Evolutionary conservation across 306 rosid species (phyloP).

Genomic region (Quercus suber): DNA sequence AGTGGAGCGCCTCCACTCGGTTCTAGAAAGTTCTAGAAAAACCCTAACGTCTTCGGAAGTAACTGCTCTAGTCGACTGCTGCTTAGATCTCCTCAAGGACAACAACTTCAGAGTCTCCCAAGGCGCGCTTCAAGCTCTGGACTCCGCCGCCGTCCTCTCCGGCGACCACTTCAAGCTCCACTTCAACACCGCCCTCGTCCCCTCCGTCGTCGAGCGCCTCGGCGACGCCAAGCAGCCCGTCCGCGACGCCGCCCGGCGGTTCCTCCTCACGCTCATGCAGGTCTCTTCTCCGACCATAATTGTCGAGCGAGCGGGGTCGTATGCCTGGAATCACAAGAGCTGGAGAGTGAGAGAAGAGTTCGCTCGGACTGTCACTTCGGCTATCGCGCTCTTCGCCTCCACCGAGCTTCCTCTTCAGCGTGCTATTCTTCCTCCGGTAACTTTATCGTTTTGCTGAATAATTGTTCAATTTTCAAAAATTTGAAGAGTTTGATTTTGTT

Average conservation of each 20-base stretch:
- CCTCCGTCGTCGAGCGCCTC: slow-evolving; percentile 89
- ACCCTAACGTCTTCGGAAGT: slow-evolving; percentile 72
- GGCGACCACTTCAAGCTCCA: slow-evolving; percentile 94
- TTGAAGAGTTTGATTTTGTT: too few species aligned
- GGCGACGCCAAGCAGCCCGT: slow-evolving; percentile 98
- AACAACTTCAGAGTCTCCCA: slow-evolving; percentile 91
- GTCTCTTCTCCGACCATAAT: slow-evolving; percentile 96
- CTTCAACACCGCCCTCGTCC: slow-evolving; percentile 92
- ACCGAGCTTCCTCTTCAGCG: slow-evolving; percentile 96
- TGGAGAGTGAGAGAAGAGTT: slow-evolving; percentile 99
- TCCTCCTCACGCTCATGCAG: slow-evolving; percentile 98
- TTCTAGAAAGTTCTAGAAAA: slow-evolving; percentile 87
- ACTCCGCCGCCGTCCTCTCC: slow-evolving; percentile 95
- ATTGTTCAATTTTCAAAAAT: too few species aligned
- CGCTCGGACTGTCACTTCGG: slow-evolving; percentile 91
- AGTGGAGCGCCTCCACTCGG: slow-evolving; percentile 87
- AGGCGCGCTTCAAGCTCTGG: slow-evolving; percentile 92
- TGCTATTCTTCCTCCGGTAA: slow-evolving; percentile 86
- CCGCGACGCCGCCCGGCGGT: slow-evolving; percentile 90
- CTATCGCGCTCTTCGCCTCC: slow-evolving; percentile 86
- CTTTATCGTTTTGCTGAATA: slow-evolving; percentile 16
- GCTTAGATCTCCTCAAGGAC: slow-evolving; percentile 95
- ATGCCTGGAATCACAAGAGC: slow-evolving; percentile 91
- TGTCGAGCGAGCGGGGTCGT: slow-evolving; percentile 97
- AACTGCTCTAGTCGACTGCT: slow-evolving; percentile 78